phyloP scores from a whole-genome alignment of 768 basidiomycete genomes.

The Clathrus columnatus region DNA sequence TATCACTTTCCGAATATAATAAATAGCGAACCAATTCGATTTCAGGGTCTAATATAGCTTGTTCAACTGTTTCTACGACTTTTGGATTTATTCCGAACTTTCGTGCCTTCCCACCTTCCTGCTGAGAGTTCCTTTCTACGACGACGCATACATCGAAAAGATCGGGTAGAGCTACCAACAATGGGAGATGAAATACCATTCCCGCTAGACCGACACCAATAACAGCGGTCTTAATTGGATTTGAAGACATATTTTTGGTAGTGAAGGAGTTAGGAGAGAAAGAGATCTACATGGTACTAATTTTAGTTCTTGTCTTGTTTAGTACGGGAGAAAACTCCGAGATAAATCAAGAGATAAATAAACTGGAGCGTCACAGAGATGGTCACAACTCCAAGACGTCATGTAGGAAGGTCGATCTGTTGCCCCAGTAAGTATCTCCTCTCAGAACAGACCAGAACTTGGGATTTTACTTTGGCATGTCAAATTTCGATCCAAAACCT shows the following conservation, averaged over 20 bases:
- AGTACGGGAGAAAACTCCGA: background rate
- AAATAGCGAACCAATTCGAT: slow-evolving; percentile 44
- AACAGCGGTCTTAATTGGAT: slow-evolving; percentile 60
- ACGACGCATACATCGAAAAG: slow-evolving; percentile 67
- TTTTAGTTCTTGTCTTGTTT: background rate
- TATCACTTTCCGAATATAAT: background rate
- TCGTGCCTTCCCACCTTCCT: slow-evolving; percentile 54
- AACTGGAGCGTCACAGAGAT: background rate
- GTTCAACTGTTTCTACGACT: slow-evolving; percentile 52
- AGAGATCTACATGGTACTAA: background rate
- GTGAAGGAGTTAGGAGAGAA: background rate
- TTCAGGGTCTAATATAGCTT: slow-evolving; percentile 51
- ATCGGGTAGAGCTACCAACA: slow-evolving; percentile 62
- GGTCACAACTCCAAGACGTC: slow-evolving; percentile 2
- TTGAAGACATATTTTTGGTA: slow-evolving; percentile 13
- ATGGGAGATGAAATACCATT: slow-evolving; percentile 73
- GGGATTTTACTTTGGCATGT: no score
- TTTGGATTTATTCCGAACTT: slow-evolving; percentile 48
- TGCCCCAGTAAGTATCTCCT: background rate
- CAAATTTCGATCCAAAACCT: slow-evolving; percentile 40
- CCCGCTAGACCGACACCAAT: slow-evolving; percentile 72
- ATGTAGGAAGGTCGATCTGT: background rate
- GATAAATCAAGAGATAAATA: background rate
- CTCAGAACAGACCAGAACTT: background rate
- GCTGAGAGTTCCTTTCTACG: slow-evolving; percentile 58